A percentile compares a stretch with the other conserved stretches of the same genome.
Evolutionary conservation across 495 filamentous ascomycete genomes (phyloP).

Genomic region (Penicillium chermesinum): DNA sequence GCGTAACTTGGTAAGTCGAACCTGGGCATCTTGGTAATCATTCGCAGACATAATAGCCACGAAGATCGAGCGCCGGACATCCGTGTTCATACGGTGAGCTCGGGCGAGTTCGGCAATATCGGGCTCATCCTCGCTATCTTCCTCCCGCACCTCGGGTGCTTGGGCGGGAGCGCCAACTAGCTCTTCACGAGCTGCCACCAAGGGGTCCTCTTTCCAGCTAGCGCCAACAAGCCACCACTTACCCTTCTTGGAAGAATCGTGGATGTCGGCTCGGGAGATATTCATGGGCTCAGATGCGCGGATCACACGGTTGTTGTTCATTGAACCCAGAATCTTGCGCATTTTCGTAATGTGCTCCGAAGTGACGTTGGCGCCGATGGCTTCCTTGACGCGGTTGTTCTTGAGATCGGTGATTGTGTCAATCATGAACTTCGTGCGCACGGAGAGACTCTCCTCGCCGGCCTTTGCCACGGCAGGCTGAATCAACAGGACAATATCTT

Average conservation of each 20-base stretch:
- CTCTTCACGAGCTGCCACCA: slow-evolving; percentile 36
- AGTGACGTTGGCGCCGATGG: slow-evolving; percentile 54
- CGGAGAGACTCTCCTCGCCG: slow-evolving; percentile 67
- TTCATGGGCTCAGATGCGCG: slow-evolving; percentile 77
- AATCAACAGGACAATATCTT: slow-evolving; percentile 80
- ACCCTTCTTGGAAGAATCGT: slow-evolving; percentile 74
- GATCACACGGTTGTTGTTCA: slow-evolving; percentile 59
- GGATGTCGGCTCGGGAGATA: slow-evolving; percentile 73
- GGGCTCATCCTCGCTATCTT: slow-evolving; percentile 50
- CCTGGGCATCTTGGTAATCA: slow-evolving; percentile 78
- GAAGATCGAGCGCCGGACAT: slow-evolving; percentile 88
- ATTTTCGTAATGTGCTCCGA: slow-evolving; percentile 78
- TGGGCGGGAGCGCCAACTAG: slow-evolving; percentile 18
- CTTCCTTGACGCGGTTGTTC: slow-evolving; percentile 84
- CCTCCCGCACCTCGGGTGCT: slow-evolving; percentile 14
- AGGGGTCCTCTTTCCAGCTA: slow-evolving; percentile 63
- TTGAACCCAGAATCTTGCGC: slow-evolving; percentile 71
- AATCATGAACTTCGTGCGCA: slow-evolving; percentile 96
- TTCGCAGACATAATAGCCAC: slow-evolving; percentile 80
- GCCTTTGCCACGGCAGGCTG: slow-evolving; percentile 62
- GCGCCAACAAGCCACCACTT: slow-evolving; percentile 99
- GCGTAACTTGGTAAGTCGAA: slow-evolving; percentile 70
- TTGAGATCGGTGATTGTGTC: slow-evolving; percentile 92
- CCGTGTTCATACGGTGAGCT: slow-evolving; percentile 91
- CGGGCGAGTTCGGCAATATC: slow-evolving; percentile 72